phyloP scores from a whole-genome alignment of 1,139 yeast genomes.

The Debaryomyces psychrophilus region DNA sequence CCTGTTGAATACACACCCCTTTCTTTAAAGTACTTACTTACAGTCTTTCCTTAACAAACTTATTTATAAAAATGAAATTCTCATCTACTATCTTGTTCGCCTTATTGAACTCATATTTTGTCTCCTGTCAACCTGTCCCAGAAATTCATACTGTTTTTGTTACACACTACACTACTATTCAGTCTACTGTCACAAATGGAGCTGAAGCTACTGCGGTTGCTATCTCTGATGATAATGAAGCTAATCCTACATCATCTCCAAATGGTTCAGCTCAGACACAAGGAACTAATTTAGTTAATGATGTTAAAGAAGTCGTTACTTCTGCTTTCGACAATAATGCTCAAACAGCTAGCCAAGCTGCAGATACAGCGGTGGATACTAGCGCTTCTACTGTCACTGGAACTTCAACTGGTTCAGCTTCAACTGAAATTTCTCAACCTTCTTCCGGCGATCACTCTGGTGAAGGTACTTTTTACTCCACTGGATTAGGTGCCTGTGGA shows the following conservation, averaged over 20 bases:
- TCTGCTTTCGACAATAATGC: not conserved
- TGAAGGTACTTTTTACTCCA: slow-evolving; percentile 60
- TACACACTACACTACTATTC: slow-evolving; percentile 22
- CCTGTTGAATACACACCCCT: not conserved
- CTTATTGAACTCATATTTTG: slow-evolving; percentile 11
- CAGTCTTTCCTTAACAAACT: slow-evolving; percentile 12
- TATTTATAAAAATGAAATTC: slow-evolving; percentile 19
- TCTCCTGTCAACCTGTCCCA: slow-evolving; percentile 29
- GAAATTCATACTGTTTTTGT: slow-evolving; percentile 22
- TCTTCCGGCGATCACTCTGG: slow-evolving; percentile 37
- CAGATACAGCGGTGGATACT: slow-evolving; percentile 16
- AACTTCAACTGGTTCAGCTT: slow-evolving; percentile 21
- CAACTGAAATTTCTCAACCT: slow-evolving; percentile 23
- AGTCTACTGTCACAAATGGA: slow-evolving; percentile 17
- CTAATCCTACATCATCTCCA: slow-evolving; percentile 18
- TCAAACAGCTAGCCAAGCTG: slow-evolving; percentile 4
- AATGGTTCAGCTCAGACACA: slow-evolving; percentile 20
- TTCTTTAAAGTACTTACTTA: not conserved
- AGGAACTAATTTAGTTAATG: slow-evolving; percentile 15
- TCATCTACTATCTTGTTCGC: slow-evolving; percentile 19
- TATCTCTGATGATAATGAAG: slow-evolving; percentile 15
- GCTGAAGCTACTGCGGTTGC: slow-evolving; percentile 16
- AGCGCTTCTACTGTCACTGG: slow-evolving; percentile 14
- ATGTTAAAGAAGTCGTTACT: slow-evolving; percentile 2
- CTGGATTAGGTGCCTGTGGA: slow-evolving; percentile 70